These are phyloP conservation scores for Phialophora tarda DNA, from an alignment of 2,329 filamentous ascomycete genomes.

Conservation along the genomic window DNA sequence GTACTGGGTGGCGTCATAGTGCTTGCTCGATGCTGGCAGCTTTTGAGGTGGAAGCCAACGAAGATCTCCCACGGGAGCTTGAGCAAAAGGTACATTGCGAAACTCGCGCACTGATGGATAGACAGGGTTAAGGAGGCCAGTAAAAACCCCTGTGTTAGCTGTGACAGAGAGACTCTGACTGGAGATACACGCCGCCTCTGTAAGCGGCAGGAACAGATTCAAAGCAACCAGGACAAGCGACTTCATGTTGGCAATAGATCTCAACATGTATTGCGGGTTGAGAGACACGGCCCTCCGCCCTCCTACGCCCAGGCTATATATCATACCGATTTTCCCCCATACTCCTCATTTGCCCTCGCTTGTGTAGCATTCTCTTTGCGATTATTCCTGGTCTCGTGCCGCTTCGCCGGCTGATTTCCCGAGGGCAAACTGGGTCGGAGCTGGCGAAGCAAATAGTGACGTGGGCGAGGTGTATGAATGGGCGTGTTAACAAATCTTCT, in stretches of 20 bases:
- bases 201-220: neutral
- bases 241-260: neutral
- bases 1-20: slow-evolving; percentile 13
- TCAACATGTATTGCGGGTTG: neutral
- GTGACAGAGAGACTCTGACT: slow-evolving; percentile 13
- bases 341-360: slow-evolving; percentile 3
- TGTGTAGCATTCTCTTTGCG: neutral
- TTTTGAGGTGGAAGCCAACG: slow-evolving; percentile 43
- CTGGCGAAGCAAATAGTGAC: slow-evolving; percentile 4
- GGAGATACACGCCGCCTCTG: slow-evolving; percentile 6
- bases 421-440: neutral
- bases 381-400: neutral
- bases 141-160: slow-evolving; percentile 39
- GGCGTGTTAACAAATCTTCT: neutral
- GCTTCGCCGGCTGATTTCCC: slow-evolving; percentile 10
- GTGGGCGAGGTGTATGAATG: neutral
- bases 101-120: slow-evolving; percentile 48
- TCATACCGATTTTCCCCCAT: neutral
- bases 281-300: neutral
- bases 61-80: slow-evolving; percentile 43
- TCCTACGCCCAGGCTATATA: neutral
- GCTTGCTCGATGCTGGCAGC: slow-evolving; percentile 6
- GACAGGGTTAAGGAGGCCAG: slow-evolving; percentile 44
- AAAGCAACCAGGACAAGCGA: neutral
- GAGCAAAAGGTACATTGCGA: slow-evolving; percentile 48